Evolutionary conservation across 768 basidiomycete genomes (phyloP), one percentile per base, ranked within the genome.

Genomic region (Lyophyllum semitale): DNA sequence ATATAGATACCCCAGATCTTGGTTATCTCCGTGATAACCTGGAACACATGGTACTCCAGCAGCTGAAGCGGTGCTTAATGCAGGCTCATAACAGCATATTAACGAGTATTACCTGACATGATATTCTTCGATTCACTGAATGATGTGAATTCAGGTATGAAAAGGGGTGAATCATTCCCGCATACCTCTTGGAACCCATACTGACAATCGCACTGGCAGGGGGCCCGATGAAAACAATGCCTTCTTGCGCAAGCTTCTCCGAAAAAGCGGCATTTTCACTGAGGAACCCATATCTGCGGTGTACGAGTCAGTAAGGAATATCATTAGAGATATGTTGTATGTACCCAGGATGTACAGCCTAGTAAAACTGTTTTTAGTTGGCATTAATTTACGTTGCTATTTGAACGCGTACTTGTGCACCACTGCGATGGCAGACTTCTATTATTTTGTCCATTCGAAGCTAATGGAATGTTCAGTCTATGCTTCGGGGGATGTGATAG

Each of bases 271-370:
- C 87, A 57, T 96, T 97, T 73, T 97, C 95, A 63, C 93, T 95
- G 58, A 97, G 70, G 70, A 98, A 97, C 3, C 93, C 93, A 66
- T 93, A 93, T 22, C 89, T 89, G 33, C 18, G 11, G 25, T 23
- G 37, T 35, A 25, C 35, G 29, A 8, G 40, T 57, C 23, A 62
- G 63, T 27, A 42, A n/a, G 23, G 8, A 22, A 44, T 18, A 8
- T 22, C 40, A 37, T 8, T 38, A 25, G 23, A 30, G 42, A 48
- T 11, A 30, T 22, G 20, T n/a, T 17, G 29, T 15, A 43, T 13
- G 56, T 81, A 93, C 81, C 95, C 95, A 4, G 95, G 95, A 69
- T 98, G 95, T 20, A 98, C 88, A 0, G 94, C 95, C 89, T 94
- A 55, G 41, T 3, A 33, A 23, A 29, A 57, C 38, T 57, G 51